Base-by-base conservation (phyloP, 2,329 filamentous ascomycete species). In the Fusarium sp. region DNA sequence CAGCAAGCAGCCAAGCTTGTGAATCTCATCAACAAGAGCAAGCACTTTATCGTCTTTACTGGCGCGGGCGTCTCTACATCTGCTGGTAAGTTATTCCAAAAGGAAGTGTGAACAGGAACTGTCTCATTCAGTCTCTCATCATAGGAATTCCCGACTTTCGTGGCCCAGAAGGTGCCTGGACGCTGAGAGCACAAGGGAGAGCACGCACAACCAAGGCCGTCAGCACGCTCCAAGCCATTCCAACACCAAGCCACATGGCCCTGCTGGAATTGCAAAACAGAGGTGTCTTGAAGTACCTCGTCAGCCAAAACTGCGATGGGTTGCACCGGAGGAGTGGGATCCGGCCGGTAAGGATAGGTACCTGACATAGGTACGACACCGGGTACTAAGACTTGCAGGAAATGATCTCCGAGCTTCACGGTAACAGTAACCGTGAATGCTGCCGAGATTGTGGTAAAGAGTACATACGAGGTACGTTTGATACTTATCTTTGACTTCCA, bases 1-100 rank as follows among this genome's bases (percentile, higher is more conserved):
- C 57, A 64, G 18, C 84, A 85, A 60, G 83, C 81, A 0, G 69
- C 77, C 7, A 63, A 65, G 1, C 77, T 85, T 0, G 82, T 75
- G 0, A 70, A 77, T 1, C 74, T 75, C 15, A 85, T 86, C 27
- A 73, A 66, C 23, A 78, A 77, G 37, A 83, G 82, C 77, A 83
- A 81, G 28, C 82, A 85, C 65, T 80, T 85, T 15, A 82, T 86
- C 10, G 81, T 77, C 1, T 85, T 85, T 50, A 86, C 84, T 0
- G 83, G 84, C 0, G 84, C 83, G 0, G 83, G 84, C 0, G 73
- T 86, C 9, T 85, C 83, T 3, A 85, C 82, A 5, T 85, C 83
- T 15, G 82, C 83, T 2, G 83, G 82, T 80, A 28, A 67, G 75
- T 7, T 12, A 1, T 7, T 4, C 0, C 1, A 11, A 1, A 37